Base-by-base conservation (phyloP, 257 asterid species). In the Vinca minor region DNA sequence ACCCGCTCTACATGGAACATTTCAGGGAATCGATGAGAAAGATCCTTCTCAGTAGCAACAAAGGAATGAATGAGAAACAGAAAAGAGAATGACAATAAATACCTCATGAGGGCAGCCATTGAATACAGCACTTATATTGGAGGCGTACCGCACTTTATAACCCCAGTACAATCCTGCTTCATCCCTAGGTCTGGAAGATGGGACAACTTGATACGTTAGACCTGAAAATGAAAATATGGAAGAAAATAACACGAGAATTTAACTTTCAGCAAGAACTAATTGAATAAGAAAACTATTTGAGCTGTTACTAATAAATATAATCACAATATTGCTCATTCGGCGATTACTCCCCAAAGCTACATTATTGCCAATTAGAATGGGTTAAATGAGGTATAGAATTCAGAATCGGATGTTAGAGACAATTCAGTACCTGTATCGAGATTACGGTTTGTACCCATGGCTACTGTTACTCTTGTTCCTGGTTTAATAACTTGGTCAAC, bases 121-220 rank as follows among this genome's bases (percentile, higher is more conserved):
- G 75, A 93, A 83, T 15, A 85, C 86, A 29, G 94, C 82, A 73
- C 88, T 89, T 70, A 87, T 79, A 71, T 87, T 89, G n/a, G 94
- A 53, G 74, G 99, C 97, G 71, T 89, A 93, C 64, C 96, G 82
- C 56, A 87, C 95, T 67, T 73, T 82, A 73, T 85, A 93, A 52
- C 99, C 99, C 99, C 99, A 93, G 72, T 87, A 93, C 86, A 79
- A 84, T 60, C 92, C 92, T 21, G 35, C 74, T 60, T 87, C 96
- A 68, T 87, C 89, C 69, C 78, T 77, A 49, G 94, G 97, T 75
- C 79, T 84, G 62, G 96, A 84, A 71, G 89, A 76, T 73, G 96
- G 82, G 71, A 93, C 98, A 62, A 83, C 75, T 76, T 84, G 81
- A 62, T 81, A 82, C 2, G 70, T 57, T 66, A 78, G 80, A 76